Conservation (phyloP, 2,329 filamentous ascomycete species). For the Fusarium brevicatenulatum region DNA sequence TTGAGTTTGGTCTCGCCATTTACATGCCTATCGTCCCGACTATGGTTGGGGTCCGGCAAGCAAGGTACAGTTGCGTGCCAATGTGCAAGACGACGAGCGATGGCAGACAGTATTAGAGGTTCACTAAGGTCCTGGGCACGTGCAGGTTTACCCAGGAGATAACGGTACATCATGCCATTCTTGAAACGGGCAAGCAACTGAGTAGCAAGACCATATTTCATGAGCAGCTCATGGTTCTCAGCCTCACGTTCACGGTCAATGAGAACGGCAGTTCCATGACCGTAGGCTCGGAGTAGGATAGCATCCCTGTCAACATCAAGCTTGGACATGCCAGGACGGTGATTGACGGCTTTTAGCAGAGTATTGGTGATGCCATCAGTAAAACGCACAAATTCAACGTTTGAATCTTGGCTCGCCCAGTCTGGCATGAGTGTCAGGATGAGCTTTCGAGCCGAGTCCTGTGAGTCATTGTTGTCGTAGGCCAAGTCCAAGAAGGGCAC, state of each 20-base stretch:
- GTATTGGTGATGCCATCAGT: constrained; percentile 99
- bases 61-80: constrained; percentile 86
- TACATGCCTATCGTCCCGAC: constrained; percentile 32
- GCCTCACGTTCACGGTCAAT: constrained; percentile 93
- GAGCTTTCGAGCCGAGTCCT: constrained; percentile 81
- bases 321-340: constrained; percentile 72
- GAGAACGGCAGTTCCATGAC: constrained; percentile 90
- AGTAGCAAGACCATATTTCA: constrained; percentile 84
- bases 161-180: constrained; percentile 96
- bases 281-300: constrained; percentile 91
- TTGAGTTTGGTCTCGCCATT: constrained; percentile 52
- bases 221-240: constrained; percentile 85
- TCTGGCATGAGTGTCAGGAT: constrained; percentile 83
- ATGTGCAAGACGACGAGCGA: constrained; percentile 85
- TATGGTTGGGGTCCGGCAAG: constrained; percentile 51
- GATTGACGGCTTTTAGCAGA: constrained; percentile 80
- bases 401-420: constrained; percentile 79
- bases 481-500: constrained; percentile 76
- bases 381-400: constrained; percentile 88
- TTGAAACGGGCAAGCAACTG: constrained; percentile 89
- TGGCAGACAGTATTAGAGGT: constrained; percentile 80
- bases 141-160: constrained; percentile 83
- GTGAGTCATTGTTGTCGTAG: constrained; percentile 81
- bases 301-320: constrained; percentile 83
- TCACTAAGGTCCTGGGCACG: constrained; percentile 81